Conservation (phyloP, 225 moss, liverwort and hornwort species). For the Marchantia polymorpha region DNA sequence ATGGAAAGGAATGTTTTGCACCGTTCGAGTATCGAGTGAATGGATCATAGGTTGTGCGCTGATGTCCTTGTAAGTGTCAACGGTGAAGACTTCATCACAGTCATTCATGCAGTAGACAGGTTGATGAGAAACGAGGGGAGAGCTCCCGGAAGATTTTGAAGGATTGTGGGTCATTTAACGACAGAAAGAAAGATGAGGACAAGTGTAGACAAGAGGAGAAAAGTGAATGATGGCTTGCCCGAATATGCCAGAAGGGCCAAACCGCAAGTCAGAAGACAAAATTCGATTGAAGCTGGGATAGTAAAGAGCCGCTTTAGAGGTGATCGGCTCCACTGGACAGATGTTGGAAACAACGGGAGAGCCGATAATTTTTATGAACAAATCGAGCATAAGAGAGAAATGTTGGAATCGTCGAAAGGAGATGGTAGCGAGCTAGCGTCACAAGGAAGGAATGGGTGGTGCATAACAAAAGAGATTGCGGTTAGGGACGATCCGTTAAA, state of each 20-base stretch:
- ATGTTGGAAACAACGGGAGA: background rate
- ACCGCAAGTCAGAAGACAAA: background rate
- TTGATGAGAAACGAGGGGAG: background rate
- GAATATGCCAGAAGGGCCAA: background rate
- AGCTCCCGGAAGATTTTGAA: too few relatives aligned
- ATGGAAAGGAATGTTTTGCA: slow-evolving; percentile 41
- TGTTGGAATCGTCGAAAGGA: slow-evolving; percentile 7
- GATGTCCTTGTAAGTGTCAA: slow-evolving; percentile 51
- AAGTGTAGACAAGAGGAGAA: slow-evolving; percentile 18
- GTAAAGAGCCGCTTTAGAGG: background rate
- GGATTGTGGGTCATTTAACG: background rate
- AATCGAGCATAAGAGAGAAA: background rate
- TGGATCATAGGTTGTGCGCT: slow-evolving; percentile 56
- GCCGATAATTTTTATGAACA: background rate
- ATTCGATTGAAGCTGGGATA: background rate
- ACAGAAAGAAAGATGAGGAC: background rate
- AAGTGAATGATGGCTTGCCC: slow-evolving; percentile 7
- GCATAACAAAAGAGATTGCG: slow-evolving; percentile 1
- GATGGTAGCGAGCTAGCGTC: background rate
- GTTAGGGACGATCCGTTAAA: background rate
- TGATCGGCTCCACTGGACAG: background rate
- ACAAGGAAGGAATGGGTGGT: background rate
- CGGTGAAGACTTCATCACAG: slow-evolving; percentile 26
- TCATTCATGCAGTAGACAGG: background rate
- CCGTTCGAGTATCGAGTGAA: slow-evolving; percentile 56